Evolutionary conservation across 805 yeast genomes (phyloP), one percentile per base, ranked within the genome.

Genomic region (Teunomyces stri): DNA sequence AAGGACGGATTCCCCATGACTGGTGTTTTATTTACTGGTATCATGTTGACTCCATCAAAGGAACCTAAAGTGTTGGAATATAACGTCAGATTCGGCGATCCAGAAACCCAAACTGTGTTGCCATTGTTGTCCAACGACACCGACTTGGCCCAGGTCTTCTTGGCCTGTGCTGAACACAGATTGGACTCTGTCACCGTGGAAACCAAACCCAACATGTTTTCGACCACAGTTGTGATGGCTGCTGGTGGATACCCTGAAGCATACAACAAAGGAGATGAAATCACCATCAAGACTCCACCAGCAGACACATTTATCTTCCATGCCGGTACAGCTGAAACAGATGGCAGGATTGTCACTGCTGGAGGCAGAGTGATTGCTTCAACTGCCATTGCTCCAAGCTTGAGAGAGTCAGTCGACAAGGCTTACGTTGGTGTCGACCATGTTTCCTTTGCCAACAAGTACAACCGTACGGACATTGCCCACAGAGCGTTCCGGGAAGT

Each of bases 361-460:
- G 99, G 99, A 56, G 99, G 99, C 45, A 84, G 99, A 71, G 99
- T 94, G 37, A 87, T 94, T 69, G 97, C 97, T 2, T 80, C 96
- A 9, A 87, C 97, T 47, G 95, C 98, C 7, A 82, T 80, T 50
- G 96, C 95, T 0, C 63, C 79, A 6, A 73, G 89, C 29, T 74
- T 94, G 52, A 80, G 82, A 59, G 87, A 81, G 47, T 90, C 98
- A 12, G 96, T 94, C 13, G 82, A 81, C 61, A 80, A 77, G 56
- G 98, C 97, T 4, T 94, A 94, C 62, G 74, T 70, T 51, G 97
- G 97, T 50, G 96, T 89, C 40, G 85, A 81, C 12, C 76, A 80
- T 53, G 89, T 94, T 44, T 61, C 78, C 10, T 91, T 94, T 68
- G 61, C 75, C 46, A 83, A 82, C 58, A 87, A 84, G 68, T 90